A percentile compares a stretch with the other conserved stretches of the same genome.
Evolutionary conservation across 2,329 filamentous ascomycete species (phyloP).

Genomic region (Metarhizium anisopliae): DNA sequence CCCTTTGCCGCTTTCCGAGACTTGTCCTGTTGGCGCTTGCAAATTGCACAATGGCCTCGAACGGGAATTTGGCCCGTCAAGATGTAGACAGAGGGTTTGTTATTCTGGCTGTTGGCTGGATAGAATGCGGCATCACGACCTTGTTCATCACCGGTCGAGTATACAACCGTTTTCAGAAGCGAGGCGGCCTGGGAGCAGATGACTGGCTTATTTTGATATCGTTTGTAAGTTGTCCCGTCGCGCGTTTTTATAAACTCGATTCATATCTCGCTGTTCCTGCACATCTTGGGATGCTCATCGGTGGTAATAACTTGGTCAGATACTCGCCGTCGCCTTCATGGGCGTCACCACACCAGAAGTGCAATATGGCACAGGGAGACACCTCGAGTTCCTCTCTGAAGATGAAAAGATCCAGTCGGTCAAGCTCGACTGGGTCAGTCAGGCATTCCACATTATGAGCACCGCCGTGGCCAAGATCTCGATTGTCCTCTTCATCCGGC

Average conservation of each 20-base stretch:
- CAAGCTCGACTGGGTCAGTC: background rate
- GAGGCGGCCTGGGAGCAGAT: background rate
- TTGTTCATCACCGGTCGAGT: background rate
- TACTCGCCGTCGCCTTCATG: background rate
- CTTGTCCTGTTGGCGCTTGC: background rate
- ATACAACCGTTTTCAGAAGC: background rate
- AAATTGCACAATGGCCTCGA: background rate
- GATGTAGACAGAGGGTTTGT: background rate
- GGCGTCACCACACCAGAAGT: background rate
- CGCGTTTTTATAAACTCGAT: too few species aligned
- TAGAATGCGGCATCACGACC: background rate
- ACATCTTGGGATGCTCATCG: background rate
- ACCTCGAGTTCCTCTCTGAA: background rate
- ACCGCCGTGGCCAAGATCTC: background rate
- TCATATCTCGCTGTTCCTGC: background rate
- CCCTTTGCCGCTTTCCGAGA: background rate
- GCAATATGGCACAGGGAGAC: background rate
- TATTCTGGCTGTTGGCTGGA: background rate
- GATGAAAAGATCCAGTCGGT: background rate
- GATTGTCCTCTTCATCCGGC: background rate
- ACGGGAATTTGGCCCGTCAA: background rate
- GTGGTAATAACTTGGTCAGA: background rate
- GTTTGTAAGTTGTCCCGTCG: background rate
- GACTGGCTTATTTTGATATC: background rate
- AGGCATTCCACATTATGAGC: background rate